Conservation (phyloP, 2,329 filamentous ascomycete species). For the Sarocladium strictum region DNA sequence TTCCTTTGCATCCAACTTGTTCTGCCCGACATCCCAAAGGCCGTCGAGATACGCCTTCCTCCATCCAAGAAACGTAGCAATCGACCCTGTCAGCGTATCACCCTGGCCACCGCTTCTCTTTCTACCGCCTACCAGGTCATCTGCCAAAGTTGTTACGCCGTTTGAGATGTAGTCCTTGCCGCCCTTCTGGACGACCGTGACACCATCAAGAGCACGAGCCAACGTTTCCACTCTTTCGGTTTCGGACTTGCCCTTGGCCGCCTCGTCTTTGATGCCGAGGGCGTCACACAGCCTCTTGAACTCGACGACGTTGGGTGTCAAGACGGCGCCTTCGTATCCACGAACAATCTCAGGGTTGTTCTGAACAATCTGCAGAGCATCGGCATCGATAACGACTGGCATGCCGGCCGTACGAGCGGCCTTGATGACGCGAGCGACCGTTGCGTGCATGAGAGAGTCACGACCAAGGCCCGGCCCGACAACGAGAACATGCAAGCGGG, state of each 20-base stretch:
- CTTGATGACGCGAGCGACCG: slow-evolving; percentile 69
- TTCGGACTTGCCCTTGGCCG: slow-evolving; percentile 25
- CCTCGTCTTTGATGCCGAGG: slow-evolving; percentile 56
- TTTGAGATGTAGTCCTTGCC: slow-evolving; percentile 76
- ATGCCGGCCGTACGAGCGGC: slow-evolving; percentile 68
- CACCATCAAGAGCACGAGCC: slow-evolving; percentile 72
- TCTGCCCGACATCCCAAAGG: slow-evolving; percentile 60
- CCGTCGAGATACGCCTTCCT: slow-evolving; percentile 78
- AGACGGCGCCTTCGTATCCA: slow-evolving; percentile 76
- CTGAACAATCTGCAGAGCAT: slow-evolving; percentile 76
- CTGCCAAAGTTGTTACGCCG: slow-evolving; percentile 66
- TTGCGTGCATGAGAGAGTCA: slow-evolving; percentile 84
- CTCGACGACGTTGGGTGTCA: slow-evolving; percentile 94
- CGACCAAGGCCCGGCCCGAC: slow-evolving; percentile 88
- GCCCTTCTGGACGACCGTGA: slow-evolving; percentile 90
- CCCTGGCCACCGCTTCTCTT: slow-evolving; percentile 95
- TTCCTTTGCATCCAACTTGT: slow-evolving; percentile 43
- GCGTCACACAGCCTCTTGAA: slow-evolving; percentile 77
- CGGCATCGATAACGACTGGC: slow-evolving; percentile 86
- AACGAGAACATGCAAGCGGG: slow-evolving; percentile 85
- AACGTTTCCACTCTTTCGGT: slow-evolving; percentile 56
- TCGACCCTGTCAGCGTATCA: slow-evolving; percentile 83
- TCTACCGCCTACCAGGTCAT: slow-evolving; percentile 71
- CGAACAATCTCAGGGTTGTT: slow-evolving; percentile 68
- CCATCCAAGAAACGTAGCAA: slow-evolving; percentile 88